Conservation (phyloP, 306 rosid genomes). For the Alnus rubra region DNA sequence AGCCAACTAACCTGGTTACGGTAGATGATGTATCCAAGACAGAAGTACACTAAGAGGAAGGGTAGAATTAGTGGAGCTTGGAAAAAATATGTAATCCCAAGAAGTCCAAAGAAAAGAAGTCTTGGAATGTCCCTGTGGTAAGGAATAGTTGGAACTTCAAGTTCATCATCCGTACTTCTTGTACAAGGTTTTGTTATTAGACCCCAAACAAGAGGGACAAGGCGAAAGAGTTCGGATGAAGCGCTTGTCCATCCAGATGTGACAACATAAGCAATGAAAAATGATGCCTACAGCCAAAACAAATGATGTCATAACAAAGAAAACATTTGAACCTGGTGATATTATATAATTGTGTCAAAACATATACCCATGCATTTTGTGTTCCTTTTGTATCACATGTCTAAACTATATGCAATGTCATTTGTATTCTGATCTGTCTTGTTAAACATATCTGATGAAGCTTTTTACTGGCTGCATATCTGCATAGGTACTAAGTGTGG, state of each 20-base stretch:
- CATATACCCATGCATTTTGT: constrained; percentile 6
- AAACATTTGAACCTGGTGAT: constrained; percentile 13
- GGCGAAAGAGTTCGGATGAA: constrained; percentile 76
- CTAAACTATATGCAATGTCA: background rate
- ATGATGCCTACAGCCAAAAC: constrained; percentile 68
- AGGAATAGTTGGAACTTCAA: constrained; percentile 66
- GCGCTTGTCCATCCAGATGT: constrained; percentile 94
- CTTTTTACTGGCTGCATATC: background rate
- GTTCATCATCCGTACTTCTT: constrained; percentile 39
- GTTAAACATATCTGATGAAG: background rate
- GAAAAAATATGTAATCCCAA: constrained; percentile 86
- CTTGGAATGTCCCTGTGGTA: constrained; percentile 77
- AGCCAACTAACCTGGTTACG: constrained; percentile 74
- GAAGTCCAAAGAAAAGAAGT: constrained; percentile 88
- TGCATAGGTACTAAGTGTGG: background rate
- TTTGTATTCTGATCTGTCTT: background rate
- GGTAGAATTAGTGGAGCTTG: constrained; percentile 95
- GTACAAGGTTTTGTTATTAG: constrained; percentile 59
- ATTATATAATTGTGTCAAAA: constrained; percentile 1
- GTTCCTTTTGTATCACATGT: constrained; percentile 24
- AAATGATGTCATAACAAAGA: constrained; percentile 31
- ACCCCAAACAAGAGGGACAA: constrained; percentile 60
- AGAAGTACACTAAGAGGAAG: constrained; percentile 74
- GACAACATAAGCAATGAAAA: constrained; percentile 92
- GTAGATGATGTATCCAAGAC: constrained; percentile 73